A percentile compares a stretch with the other conserved stretches of the same genome.
These are phyloP conservation scores for Rhododendron kiyosumense DNA, from an alignment of 148 eudicot species.

Conservation along the genomic window DNA sequence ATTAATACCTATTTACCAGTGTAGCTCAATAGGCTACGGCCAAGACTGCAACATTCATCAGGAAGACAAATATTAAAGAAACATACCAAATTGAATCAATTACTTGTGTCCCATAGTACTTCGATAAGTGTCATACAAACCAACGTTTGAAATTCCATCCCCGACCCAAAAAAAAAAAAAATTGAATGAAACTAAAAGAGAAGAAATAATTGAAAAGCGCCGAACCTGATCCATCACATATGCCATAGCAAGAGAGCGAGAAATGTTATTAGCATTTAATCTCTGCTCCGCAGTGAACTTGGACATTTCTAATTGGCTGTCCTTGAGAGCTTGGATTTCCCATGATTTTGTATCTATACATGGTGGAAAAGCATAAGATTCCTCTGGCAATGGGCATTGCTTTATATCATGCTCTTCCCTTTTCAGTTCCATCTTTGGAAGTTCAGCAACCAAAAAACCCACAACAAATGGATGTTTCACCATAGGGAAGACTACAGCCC, in stretches of 20 bases:
- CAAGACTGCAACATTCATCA: neutral
- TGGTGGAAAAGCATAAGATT: constrained; percentile 46
- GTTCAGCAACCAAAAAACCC: constrained; percentile 96
- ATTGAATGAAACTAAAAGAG: neutral
- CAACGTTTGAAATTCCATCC: neutral
- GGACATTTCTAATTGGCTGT: constrained; percentile 28
- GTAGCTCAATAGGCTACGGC: neutral
- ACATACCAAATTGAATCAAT: neutral
- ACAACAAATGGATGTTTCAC: constrained; percentile 94
- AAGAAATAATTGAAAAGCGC: neutral
- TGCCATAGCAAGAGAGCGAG: constrained; percentile 80
- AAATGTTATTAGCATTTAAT: constrained; percentile 72
- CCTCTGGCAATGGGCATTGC: constrained; percentile 35
- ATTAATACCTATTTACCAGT: neutral
- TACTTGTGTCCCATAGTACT: neutral
- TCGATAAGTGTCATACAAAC: neutral
- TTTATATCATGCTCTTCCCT: constrained; percentile 36
- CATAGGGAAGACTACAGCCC: constrained; percentile 90
- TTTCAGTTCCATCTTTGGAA: constrained; percentile 49
- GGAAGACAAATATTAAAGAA: neutral
- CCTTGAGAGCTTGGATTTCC: constrained; percentile 34
- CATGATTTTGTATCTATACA: constrained; percentile 37
- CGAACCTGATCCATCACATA: constrained; percentile 99
- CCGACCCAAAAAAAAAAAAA: neutral
- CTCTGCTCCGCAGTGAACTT: constrained; percentile 71